These are phyloP conservation scores for Ceratobasidium sp. DNA, from an alignment of 1,284 basidiomycete species.

Conservation along the genomic window DNA sequence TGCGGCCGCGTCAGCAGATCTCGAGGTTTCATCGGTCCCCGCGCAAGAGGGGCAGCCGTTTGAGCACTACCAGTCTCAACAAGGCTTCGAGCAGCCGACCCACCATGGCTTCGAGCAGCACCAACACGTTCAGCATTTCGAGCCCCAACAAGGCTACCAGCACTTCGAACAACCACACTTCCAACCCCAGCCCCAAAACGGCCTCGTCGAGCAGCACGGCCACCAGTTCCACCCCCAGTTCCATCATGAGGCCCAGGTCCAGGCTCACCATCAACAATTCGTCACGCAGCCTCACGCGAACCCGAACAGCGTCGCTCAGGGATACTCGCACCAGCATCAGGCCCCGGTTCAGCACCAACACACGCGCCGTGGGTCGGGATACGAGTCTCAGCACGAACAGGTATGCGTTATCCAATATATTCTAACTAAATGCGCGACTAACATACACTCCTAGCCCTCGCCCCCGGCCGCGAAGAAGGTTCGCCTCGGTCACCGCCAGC, in stretches of 20 bases:
- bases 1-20: background rate
- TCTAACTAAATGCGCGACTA: background rate
- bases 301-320: background rate
- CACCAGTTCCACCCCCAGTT: background rate
- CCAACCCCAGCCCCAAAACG: no score
- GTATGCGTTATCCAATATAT: background rate
- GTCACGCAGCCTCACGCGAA: background rate
- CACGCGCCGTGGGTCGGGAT: background rate
- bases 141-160: background rate
- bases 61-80: background rate
- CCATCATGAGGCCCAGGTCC: background rate
- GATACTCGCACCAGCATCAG: background rate
- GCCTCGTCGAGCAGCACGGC: no score
- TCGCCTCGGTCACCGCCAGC: background rate
- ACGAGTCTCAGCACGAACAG: background rate
- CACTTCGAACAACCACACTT: background rate
- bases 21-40: background rate
- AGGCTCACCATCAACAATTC: background rate
- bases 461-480: background rate
- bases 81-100: background rate
- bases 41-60: background rate
- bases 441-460: background rate
- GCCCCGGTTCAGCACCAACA: background rate
- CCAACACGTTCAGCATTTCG: background rate
- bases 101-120: background rate